Percentiles rank a stretch among this genome's conserved stretches.
phyloP scores from a whole-genome alignment of 306 rosid genomes.

The Cicer bijugum region DNA sequence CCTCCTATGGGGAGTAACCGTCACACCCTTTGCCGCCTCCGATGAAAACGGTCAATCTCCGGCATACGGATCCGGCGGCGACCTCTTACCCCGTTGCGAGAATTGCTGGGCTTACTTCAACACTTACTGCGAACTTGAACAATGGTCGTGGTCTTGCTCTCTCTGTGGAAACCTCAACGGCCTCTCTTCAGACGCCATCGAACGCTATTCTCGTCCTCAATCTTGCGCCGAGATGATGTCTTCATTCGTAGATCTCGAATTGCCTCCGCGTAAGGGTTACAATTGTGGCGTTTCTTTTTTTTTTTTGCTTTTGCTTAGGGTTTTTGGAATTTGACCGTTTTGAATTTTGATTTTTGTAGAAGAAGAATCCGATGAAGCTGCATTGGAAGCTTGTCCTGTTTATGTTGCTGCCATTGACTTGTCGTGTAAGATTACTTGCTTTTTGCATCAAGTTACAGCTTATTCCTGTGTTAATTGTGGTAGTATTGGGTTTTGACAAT shows the following conservation, averaged over 20 bases:
- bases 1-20: conserved; percentile 87
- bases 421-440: conserved; percentile 65
- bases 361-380: conserved; percentile 60
- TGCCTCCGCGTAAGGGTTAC: conserved; percentile 46
- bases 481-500: conserved; percentile 23
- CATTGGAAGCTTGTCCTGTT: conserved; percentile 78
- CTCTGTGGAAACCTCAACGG: conserved; percentile 92
- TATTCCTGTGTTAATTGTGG: background rate
- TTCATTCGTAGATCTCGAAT: conserved; percentile 94
- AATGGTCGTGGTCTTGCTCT: conserved; percentile 89
- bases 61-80: conserved; percentile 70
- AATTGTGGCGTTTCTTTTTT: background rate
- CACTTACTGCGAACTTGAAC: conserved; percentile 81
- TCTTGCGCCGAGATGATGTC: conserved; percentile 89
- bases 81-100: conserved; percentile 82
- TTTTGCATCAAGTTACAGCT: conserved; percentile 7
- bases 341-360: conserved; percentile 47
- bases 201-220: conserved; percentile 76
- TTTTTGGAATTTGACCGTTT: conserved; percentile 21
- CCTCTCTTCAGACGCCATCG: conserved; percentile 71
- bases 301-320: background rate
- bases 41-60: conserved; percentile 74
- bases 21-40: conserved; percentile 72
- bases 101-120: conserved; percentile 95
- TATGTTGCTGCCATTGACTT: conserved; percentile 98